phyloP scores from a whole-genome alignment of 2,329 filamentous ascomycete genomes.

The Cladosporium sp. region DNA sequence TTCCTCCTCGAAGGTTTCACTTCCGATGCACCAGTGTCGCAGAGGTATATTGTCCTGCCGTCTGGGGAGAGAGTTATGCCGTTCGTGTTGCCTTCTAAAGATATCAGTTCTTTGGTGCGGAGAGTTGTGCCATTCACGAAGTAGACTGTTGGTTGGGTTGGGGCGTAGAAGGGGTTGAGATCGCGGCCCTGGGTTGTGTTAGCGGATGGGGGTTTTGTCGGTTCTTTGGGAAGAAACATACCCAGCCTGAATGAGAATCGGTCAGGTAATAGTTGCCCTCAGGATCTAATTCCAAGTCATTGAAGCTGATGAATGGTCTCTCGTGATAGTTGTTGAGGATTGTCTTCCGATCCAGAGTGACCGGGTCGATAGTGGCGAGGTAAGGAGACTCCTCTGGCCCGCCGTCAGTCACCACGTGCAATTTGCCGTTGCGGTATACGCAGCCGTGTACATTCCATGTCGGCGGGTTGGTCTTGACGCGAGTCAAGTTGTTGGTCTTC shows the following conservation, averaged over 20 bases:
- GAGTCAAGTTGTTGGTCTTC: conserved; percentile 4
- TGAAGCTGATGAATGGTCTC: conserved; percentile 56
- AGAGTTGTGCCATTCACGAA: conserved; percentile 7
- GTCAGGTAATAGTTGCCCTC: conserved; percentile 34
- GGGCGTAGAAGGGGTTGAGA: conserved; percentile 11
- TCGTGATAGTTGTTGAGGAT: conserved; percentile 58
- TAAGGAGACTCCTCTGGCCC: conserved; percentile 20
- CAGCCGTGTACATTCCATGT: conserved; percentile 24
- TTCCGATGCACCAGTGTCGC: conserved; percentile 18
- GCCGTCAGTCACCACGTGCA: conserved; percentile 24
- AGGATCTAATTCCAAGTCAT: conserved; percentile 51
- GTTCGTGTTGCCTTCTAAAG: conserved; percentile 20
- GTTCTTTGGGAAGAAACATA: conserved; percentile 30
- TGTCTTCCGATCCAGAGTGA: conserved; percentile 13
- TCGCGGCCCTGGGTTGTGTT: conserved; percentile 5
- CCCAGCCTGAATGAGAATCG: conserved; percentile 25
- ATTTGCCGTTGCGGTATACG: conserved; percentile 20
- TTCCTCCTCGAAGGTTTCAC: conserved; percentile 15
- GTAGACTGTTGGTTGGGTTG: conserved; percentile 11
- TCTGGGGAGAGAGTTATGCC: conserved; percentile 23
- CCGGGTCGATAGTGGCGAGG: conserved; percentile 17
- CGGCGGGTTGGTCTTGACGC: conserved; percentile 18
- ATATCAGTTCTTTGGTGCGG: conserved; percentile 8
- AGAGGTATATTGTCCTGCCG: conserved; percentile 23
- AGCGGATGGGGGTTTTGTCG: neutral